Percentiles rank a stretch among this genome's conserved stretches.
Conservation (phyloP, 371 early-diverging fungal genomes). For the Mortierella sp. region DNA sequence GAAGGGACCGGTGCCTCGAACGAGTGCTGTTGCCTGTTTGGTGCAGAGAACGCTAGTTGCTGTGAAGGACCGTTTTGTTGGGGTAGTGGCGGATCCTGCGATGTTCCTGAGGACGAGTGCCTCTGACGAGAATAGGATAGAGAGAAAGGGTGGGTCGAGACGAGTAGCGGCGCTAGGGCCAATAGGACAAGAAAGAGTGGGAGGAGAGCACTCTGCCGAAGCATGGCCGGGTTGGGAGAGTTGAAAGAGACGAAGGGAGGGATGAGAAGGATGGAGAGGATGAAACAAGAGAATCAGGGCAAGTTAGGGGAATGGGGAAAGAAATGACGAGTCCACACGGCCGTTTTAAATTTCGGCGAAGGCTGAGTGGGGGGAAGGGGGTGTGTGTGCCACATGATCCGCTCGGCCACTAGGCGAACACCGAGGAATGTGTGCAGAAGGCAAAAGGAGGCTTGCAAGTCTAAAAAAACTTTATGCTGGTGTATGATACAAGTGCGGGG, state of each 20-base stretch:
- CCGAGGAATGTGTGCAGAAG: too few relatives aligned
- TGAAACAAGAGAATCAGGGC: not conserved
- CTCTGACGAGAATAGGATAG: constrained; percentile 10
- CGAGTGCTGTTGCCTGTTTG: constrained; percentile 9
- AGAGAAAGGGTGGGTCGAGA: constrained; percentile 24
- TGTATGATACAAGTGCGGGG: too few relatives aligned
- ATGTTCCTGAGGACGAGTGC: constrained; percentile 1
- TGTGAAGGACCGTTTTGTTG: constrained; percentile 3
- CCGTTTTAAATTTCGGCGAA: too few relatives aligned
- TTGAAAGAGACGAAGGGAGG: not conserved
- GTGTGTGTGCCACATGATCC: too few relatives aligned
- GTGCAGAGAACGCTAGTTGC: constrained; percentile 2
- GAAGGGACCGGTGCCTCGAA: constrained; percentile 2
- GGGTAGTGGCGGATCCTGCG: constrained; percentile 1
- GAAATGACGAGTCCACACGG: too few relatives aligned
- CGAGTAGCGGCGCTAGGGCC: constrained; percentile 4
- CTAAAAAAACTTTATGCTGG: not conserved
- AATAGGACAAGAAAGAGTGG: constrained; percentile 10
- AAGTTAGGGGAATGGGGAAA: not conserved
- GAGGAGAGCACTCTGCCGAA: constrained; percentile 25
- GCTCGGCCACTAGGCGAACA: too few relatives aligned
- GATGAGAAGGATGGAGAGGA: not conserved
- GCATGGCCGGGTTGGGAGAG: constrained; percentile 23
- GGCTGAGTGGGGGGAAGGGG: too few relatives aligned
- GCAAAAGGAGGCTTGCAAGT: not conserved